A percentile compares a stretch with the other conserved stretches of the same genome.
Evolutionary conservation across 2,329 filamentous ascomycete species (phyloP).

Genomic region (Septoria linicola): DNA sequence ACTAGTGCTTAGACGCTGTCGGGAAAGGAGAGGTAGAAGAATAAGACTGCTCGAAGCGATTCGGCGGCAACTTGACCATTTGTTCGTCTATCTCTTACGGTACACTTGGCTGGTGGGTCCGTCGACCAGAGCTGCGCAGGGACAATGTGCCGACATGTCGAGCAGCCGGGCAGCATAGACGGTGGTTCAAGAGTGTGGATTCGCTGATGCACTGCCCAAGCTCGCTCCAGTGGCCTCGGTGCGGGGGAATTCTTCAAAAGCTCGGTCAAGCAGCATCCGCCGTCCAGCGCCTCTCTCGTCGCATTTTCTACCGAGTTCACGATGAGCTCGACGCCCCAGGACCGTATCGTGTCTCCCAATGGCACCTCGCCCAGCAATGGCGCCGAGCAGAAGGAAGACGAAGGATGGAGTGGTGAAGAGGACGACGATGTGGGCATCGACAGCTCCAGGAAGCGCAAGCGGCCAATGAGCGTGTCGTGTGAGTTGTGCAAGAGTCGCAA

Average conservation of each 20-base stretch:
- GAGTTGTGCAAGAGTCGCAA: slow-evolving; percentile 81
- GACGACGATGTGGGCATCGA: slow-evolving; percentile 39
- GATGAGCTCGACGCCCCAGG: slow-evolving; percentile 17
- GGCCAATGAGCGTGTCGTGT: slow-evolving; percentile 53
- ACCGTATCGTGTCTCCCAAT: slow-evolving; percentile 22
- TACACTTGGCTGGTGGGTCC: slow-evolving; percentile 5
- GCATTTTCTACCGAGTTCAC: slow-evolving; percentile 18
- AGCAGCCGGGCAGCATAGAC: slow-evolving; percentile 1
- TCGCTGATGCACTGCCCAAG: slow-evolving; percentile 9
- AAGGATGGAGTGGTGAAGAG: slow-evolving; percentile 40
- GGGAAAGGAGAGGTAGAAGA: too few relatives aligned
- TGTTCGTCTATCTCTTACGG: slow-evolving; percentile 9
- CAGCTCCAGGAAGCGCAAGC: slow-evolving; percentile 49
- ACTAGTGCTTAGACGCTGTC: too few relatives aligned
- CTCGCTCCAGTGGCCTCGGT: slow-evolving; percentile 10
- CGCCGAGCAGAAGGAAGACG: slow-evolving; percentile 31
- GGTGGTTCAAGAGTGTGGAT: slow-evolving; percentile 12
- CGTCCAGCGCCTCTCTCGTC: slow-evolving; percentile 14
- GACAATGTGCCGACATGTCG: slow-evolving; percentile 15
- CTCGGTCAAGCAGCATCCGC: slow-evolving; percentile 17
- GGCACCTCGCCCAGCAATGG: slow-evolving; percentile 23
- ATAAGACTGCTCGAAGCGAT: too few relatives aligned
- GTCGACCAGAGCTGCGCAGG: slow-evolving; percentile 7
- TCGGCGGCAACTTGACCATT: slow-evolving; percentile 7
- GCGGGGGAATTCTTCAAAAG: slow-evolving; percentile 9